Percentiles rank a stretch among this genome's conserved stretches.
Conservation (phyloP, 371 early-diverging fungal genomes). For the Aphelidium insulamus region DNA sequence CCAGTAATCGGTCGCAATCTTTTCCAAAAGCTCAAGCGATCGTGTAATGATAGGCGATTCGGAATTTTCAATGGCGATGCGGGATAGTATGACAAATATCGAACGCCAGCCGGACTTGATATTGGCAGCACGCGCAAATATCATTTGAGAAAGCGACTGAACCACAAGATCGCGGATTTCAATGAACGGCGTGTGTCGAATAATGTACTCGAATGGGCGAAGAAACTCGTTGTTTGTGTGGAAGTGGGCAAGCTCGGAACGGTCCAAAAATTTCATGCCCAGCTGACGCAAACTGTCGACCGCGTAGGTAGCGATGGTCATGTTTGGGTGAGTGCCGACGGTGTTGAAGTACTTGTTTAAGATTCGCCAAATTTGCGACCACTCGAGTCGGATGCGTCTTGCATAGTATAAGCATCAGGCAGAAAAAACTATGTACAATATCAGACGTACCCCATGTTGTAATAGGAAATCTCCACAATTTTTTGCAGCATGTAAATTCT, state of each 20-base stretch:
- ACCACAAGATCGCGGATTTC: constrained; percentile 33
- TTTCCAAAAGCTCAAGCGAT: constrained; percentile 40
- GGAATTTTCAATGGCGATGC: constrained; percentile 17
- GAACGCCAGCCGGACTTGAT: constrained; percentile 46
- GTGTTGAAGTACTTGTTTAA: constrained; percentile 38
- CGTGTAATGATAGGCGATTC: constrained; percentile 36
- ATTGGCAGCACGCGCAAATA: constrained; percentile 15
- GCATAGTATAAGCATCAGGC: constrained; percentile 9
- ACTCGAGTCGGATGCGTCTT: constrained; percentile 45
- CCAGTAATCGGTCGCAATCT: constrained; percentile 39
- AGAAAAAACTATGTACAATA: not conserved
- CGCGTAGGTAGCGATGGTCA: constrained; percentile 31
- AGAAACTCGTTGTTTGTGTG: constrained; percentile 41
- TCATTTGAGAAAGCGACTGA: constrained; percentile 16
- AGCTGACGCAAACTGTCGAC: constrained; percentile 46
- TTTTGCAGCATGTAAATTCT: constrained; percentile 22
- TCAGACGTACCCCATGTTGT: constrained; percentile 12
- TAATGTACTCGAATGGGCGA: constrained; percentile 42
- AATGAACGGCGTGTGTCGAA: constrained; percentile 22
- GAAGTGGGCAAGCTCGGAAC: constrained; percentile 46
- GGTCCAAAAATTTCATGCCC: constrained; percentile 41
- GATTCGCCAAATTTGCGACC: constrained; percentile 43
- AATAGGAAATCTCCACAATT: constrained; percentile 28
- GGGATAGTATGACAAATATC: constrained; percentile 34
- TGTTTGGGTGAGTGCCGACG: constrained; percentile 29